Base-by-base conservation (phyloP, 1,139 yeast genomes). In the Arxiozyma slooffiae region DNA sequence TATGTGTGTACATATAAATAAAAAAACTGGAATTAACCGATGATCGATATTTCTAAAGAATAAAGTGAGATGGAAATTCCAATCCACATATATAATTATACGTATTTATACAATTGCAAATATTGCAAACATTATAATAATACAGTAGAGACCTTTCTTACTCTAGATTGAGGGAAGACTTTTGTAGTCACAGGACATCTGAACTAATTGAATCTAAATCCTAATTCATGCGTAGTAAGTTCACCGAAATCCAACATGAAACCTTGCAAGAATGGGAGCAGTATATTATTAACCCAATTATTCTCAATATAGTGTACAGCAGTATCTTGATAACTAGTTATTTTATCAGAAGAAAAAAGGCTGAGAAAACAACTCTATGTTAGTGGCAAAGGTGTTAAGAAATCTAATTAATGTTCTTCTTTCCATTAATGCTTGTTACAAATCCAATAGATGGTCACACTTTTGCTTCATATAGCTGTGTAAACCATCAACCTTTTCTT, bases 221-320 rank as follows among this genome's bases (percentile, higher is more conserved):
- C 95, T 47, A 90, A 71, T 64, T 92, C 97, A 65, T 90, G 97
- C 17, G 97, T 97, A 57, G 87, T 73, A 23, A 92, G 82, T 70
- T 92, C 98, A 1, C 98, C 98, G 66, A 90, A 88, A 0, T 97
- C 98, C 54, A 92, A 77, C 96, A 90, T 89, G 71, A 92, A 74
- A 14, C 98, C 98, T 63, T 92, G 92, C 55, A 92, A 73, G 62
- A 92, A 89, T 2, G 98, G 98, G 48, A 92, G 71, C 4, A 89
- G 67, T 59, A 90, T 69, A 60, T 92, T 90, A 57, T n/a, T n/a
- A n/a, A 92, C 82, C 5, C 88, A 79, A 21, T 83, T 73, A 42
- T 76, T 74, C 2, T 57, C 59, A 4, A 58, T 56, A 16, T 47
- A 47, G 4, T 23, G 30, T 17, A 38, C 20, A 16, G 38, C 22